Conservation (phyloP, 2,329 filamentous ascomycete species). For the Aaosphaeria pasadenensis region DNA sequence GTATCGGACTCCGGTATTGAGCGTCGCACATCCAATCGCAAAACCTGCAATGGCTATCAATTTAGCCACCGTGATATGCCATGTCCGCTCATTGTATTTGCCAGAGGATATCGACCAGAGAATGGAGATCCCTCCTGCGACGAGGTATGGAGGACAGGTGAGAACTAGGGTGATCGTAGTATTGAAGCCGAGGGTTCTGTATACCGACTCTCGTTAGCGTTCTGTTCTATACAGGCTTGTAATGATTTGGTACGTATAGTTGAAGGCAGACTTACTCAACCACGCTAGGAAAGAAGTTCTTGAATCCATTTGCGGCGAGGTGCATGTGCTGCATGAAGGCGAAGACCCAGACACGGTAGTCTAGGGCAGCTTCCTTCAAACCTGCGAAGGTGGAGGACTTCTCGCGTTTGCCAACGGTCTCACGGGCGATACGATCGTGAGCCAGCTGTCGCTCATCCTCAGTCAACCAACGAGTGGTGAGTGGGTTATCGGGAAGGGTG, state of each 20-base stretch:
- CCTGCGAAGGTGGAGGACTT: slow-evolving; percentile 44
- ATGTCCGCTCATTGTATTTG: slow-evolving; percentile 43
- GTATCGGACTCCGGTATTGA: slow-evolving; percentile 1
- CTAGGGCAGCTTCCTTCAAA: slow-evolving; percentile 46
- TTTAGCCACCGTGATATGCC: slow-evolving; percentile 44
- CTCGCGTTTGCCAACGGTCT: slow-evolving; percentile 45
- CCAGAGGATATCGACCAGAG: slow-evolving; percentile 47
- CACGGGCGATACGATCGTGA: slow-evolving; percentile 26
- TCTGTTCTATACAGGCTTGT: not conserved
- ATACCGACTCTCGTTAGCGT: not conserved
- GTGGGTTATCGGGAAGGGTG: slow-evolving; percentile 3
- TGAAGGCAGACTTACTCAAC: not conserved
- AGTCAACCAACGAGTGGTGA: slow-evolving; percentile 41
- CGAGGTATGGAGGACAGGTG: slow-evolving; percentile 43
- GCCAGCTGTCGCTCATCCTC: slow-evolving; percentile 37
- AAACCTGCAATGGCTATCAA: slow-evolving; percentile 38
- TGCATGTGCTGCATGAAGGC: slow-evolving; percentile 55
- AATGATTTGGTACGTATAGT: too few species aligned
- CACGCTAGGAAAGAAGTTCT: slow-evolving; percentile 7
- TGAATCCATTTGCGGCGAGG: slow-evolving; percentile 50
- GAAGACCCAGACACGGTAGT: slow-evolving; percentile 52
- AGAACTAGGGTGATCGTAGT: slow-evolving; percentile 15
- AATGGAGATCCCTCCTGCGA: slow-evolving; percentile 43
- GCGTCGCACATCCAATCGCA: slow-evolving; percentile 6
- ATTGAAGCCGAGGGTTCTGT: slow-evolving; percentile 17